Evolutionary conservation across 148 eudicot species (phyloP).

Genomic region (Oxyria digyna): DNA sequence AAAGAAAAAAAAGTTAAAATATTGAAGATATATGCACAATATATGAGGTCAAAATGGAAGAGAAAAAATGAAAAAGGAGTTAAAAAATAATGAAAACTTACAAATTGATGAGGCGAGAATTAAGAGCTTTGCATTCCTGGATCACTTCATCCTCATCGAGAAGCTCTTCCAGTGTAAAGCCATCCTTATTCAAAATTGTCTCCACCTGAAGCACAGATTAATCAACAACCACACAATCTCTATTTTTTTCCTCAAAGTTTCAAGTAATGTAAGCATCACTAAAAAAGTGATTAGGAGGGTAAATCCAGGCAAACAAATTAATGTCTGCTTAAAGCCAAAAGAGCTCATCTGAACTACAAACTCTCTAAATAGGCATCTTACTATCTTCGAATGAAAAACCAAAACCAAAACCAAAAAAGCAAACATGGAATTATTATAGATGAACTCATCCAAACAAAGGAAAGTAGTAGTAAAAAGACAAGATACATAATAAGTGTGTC

Average conservation of each 20-base stretch:
- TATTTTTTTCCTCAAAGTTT: background rate
- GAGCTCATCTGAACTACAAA: background rate
- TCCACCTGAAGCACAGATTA: slow-evolving; percentile 43
- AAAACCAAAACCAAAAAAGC: background rate
- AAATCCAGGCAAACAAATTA: background rate
- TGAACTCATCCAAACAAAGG: background rate
- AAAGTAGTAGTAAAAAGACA: background rate
- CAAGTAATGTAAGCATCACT: background rate
- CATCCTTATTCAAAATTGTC: slow-evolving; percentile 76
- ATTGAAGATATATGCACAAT: background rate
- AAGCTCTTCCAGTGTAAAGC: slow-evolving; percentile 76
- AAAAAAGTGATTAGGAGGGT: background rate
- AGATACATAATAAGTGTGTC: background rate
- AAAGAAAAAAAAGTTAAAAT: background rate
- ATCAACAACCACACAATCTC: slow-evolving; percentile 12
- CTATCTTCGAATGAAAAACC: no score
- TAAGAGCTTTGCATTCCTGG: slow-evolving; percentile 95
- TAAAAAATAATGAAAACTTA: slow-evolving; percentile 14
- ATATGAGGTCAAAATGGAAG: background rate
- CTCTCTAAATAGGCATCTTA: background rate
- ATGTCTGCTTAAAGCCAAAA: background rate
- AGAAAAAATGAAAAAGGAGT: background rate
- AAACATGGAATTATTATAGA: background rate
- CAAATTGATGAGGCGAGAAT: slow-evolving; percentile 89
- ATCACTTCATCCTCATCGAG: slow-evolving; percentile 94